Evolutionary conservation across 2,329 filamentous ascomycete species (phyloP).

Genomic region (Bertia moriformis): DNA sequence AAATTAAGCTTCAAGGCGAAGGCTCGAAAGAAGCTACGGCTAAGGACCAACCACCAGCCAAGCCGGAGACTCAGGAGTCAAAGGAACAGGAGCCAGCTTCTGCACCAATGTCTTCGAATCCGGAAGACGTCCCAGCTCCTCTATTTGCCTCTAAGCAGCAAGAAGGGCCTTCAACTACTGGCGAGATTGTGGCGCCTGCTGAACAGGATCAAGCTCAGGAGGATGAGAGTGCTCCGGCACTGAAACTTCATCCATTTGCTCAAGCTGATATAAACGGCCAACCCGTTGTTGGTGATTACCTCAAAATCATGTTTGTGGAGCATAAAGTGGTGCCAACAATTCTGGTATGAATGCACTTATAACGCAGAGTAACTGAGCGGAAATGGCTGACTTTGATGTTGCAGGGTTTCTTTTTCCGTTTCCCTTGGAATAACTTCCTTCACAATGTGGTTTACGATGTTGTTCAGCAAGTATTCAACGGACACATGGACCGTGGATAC

Average conservation of each 20-base stretch:
- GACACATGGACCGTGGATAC: conserved; percentile 88
- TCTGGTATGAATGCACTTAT: conserved; percentile 8
- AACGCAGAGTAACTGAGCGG: background rate
- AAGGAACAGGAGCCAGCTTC: background rate
- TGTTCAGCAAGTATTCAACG: conserved; percentile 97
- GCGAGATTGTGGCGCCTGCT: background rate
- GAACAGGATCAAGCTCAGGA: background rate
- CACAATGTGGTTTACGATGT: conserved; percentile 99
- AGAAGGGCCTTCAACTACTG: background rate
- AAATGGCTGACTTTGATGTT: background rate
- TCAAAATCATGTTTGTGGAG: conserved; percentile 1
- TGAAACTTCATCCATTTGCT: background rate
- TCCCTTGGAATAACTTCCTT: conserved; percentile 98
- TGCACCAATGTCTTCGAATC: background rate
- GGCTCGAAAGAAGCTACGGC: background rate
- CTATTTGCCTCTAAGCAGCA: background rate
- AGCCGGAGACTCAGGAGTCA: background rate
- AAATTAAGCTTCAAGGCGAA: background rate
- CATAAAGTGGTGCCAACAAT: background rate
- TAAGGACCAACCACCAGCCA: background rate
- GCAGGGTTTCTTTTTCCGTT: conserved; percentile 92
- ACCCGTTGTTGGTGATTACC: conserved; percentile 1
- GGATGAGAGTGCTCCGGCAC: background rate
- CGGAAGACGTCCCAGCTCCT: background rate
- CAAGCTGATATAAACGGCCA: background rate